Evolutionary conservation across 306 rosid genomes (phyloP).

Genomic region (Glycine latifolia): DNA sequence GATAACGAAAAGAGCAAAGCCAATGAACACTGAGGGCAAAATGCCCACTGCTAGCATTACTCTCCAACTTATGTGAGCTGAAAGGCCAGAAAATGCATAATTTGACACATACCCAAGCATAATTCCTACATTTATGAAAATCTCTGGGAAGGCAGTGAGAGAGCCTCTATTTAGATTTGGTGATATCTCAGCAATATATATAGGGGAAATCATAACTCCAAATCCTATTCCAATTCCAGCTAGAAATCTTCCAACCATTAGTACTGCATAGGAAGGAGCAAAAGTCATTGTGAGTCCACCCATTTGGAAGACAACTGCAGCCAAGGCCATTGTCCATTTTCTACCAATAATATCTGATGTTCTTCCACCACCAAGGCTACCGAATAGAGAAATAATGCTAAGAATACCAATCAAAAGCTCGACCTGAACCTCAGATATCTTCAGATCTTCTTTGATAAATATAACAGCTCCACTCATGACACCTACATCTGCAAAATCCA

Average conservation of each 20-base stretch:
- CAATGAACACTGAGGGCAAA: constrained; percentile 84
- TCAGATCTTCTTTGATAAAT: constrained; percentile 88
- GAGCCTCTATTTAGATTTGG: constrained; percentile 81
- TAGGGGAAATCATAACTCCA: constrained; percentile 92
- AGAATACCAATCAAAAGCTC: constrained; percentile 88
- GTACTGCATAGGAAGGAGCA: constrained; percentile 75
- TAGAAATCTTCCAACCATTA: constrained; percentile 74
- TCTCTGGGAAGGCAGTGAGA: constrained; percentile 89
- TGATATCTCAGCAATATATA: constrained; percentile 90
- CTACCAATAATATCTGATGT: constrained; percentile 88
- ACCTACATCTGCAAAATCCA: constrained; percentile 80
- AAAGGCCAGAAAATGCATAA: constrained; percentile 78
- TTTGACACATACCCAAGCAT: constrained; percentile 91
- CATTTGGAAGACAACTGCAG: constrained; percentile 78
- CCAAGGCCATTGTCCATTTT: constrained; percentile 96
- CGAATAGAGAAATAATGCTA: constrained; percentile 83
- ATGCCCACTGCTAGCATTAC: constrained; percentile 92
- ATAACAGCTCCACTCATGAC: constrained; percentile 99
- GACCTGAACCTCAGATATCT: constrained; percentile 77
- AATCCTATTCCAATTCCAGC: constrained; percentile 95
- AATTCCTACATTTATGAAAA: constrained; percentile 84
- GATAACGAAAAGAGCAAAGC: constrained; percentile 84
- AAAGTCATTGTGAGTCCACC: constrained; percentile 84
- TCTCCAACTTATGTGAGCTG: constrained; percentile 84
- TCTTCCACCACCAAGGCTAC: constrained; percentile 91